Percentiles rank a stretch among this genome's conserved stretches.
These are phyloP conservation scores for Dillenia turbinata DNA, from an alignment of 164 flowering plant genomes.

Conservation along the genomic window DNA sequence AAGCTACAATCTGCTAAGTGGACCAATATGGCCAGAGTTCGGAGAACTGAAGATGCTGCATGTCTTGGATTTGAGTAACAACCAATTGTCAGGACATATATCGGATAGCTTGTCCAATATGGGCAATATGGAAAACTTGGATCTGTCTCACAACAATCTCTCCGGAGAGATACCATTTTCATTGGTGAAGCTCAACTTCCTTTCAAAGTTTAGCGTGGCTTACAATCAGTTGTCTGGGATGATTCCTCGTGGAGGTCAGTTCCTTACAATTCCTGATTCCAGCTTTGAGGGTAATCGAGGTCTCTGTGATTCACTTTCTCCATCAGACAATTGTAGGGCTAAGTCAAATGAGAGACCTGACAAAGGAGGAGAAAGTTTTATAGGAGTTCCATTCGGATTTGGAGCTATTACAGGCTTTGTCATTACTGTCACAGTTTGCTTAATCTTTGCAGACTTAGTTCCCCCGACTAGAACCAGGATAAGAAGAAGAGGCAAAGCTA, in stretches of 20 bases:
- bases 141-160: slow-evolving; percentile 51
- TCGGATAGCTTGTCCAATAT: slow-evolving; percentile 41
- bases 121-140: slow-evolving; percentile 47
- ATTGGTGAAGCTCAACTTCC: slow-evolving; percentile 34
- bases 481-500: no score
- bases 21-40: slow-evolving; percentile 57
- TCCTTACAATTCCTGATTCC: slow-evolving; percentile 42
- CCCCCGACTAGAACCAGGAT: no score
- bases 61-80: slow-evolving; percentile 37
- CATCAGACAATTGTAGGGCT: slow-evolving; percentile 1
- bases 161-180: slow-evolving; percentile 48
- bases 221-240: slow-evolving; percentile 47
- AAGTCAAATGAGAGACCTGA: background rate
- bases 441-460: no score
- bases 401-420: no score
- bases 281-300: slow-evolving; percentile 59
- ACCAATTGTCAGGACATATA: slow-evolving; percentile 45
- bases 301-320: slow-evolving; percentile 39
- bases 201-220: slow-evolving; percentile 62
- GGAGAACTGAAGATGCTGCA: slow-evolving; percentile 49
- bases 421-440: no score
- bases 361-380: no score
- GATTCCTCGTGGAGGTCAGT: slow-evolving; percentile 60
- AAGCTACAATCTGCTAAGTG: slow-evolving; percentile 41
- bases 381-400: no score